Base-by-base conservation (phyloP, 495 filamentous ascomycete genomes). In the Ramalina peruviana region DNA sequence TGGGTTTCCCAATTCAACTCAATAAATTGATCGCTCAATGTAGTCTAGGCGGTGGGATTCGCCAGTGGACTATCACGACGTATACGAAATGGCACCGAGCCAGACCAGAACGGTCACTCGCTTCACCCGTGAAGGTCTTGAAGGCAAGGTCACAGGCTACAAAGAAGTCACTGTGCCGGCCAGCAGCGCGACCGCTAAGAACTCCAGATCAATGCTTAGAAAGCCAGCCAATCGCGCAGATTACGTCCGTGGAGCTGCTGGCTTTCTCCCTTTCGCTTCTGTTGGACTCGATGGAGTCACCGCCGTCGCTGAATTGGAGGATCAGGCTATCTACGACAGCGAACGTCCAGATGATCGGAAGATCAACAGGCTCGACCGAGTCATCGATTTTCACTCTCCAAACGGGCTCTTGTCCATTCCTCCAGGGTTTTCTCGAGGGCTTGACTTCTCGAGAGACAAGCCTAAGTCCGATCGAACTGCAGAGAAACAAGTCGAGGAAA, bases 221-320 rank as follows among this genome's bases (percentile, higher is more conserved):
- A 92, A 92, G 57, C 90, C 90, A 23, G 92, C 89, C 37, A 79
- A 77, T 50, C 78, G 85, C 54, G 87, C 86, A 36, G 89, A 97
- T 46, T 94, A 97, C 62, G 89, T 98, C 19, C 76, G 92, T n/a
- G 92, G 92, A 15, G 88, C 84, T 17, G 86, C 89, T 19, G 93
- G 92, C 0, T 97, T 94, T 68, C 92, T 95, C 53, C 92, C 92
- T 4, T 98, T 98, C 59, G 82, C 87, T 1, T 93, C 93, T 1
- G 92, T 93, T 41, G 92, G 92, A 4, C 62, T 96, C 33, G 92
- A 97, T 47, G 80, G 80, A 4, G 79, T 95, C n/a, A 81, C 89
- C 59, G 82, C 86, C 11, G 72, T 86, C 15, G 85, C 85, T 43
- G 82, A 77, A 3, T 60, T 84, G 39, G 88, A 93, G 58, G 80